Evolutionary conservation across 2,329 filamentous ascomycete species (phyloP).

Genomic region (Penicillium janthinellum): DNA sequence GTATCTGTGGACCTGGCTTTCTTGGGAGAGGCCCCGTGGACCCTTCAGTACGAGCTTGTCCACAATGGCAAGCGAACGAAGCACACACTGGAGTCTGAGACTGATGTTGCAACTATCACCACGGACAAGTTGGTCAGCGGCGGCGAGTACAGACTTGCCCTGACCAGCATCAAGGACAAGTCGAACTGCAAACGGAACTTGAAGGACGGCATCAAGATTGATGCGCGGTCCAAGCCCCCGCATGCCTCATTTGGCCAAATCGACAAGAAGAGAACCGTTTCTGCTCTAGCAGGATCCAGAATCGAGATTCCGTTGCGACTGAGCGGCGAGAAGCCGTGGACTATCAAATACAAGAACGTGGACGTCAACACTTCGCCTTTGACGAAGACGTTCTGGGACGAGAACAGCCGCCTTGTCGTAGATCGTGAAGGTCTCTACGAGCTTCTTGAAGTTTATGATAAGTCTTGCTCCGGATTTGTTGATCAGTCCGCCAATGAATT

Average conservation of each 20-base stretch:
- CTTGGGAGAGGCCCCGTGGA: constrained; percentile 82
- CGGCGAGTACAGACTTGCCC: constrained; percentile 84
- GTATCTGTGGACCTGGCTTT: constrained; percentile 74
- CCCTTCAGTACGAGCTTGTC: constrained; percentile 86
- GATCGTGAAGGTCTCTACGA: constrained; percentile 74
- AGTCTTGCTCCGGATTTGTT: constrained; percentile 77
- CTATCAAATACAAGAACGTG: constrained; percentile 71
- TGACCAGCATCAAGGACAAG: constrained; percentile 83
- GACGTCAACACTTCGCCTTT: constrained; percentile 55
- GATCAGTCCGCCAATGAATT: constrained; percentile 75
- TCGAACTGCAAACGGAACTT: constrained; percentile 84
- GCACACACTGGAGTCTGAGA: constrained; percentile 65
- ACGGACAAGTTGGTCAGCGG: constrained; percentile 76
- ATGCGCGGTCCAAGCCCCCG: constrained; percentile 84
- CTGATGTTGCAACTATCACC: constrained; percentile 67
- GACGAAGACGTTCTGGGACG: constrained; percentile 52
- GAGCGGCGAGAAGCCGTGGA: constrained; percentile 84
- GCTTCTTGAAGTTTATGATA: constrained; percentile 75
- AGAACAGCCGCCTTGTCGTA: constrained; percentile 71
- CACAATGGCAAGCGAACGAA: constrained; percentile 83
- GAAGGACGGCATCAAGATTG: constrained; percentile 81
- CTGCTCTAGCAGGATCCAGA: constrained; percentile 73
- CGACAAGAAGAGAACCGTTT: constrained; percentile 74
- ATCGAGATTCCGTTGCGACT: constrained; percentile 80
- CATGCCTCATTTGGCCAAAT: constrained; percentile 82